Evolutionary conservation across 306 rosid species (phyloP).

Genomic region (Hylodesmum podocarpum): DNA sequence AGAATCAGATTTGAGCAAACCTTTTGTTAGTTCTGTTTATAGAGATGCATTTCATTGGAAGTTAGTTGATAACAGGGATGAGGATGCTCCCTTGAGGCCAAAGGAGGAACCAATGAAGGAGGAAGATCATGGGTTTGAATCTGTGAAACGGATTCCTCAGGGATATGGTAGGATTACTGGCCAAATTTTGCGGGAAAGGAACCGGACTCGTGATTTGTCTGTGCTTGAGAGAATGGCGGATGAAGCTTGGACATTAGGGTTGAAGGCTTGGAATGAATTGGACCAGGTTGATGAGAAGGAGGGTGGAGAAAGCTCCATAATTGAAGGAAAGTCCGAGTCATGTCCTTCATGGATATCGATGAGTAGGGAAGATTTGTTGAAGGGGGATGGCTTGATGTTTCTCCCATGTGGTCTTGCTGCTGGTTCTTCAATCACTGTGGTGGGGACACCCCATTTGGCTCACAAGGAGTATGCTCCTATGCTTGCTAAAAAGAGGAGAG

Average conservation of each 20-base stretch:
- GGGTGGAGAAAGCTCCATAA: conserved; percentile 48
- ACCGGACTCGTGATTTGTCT: conserved; percentile 55
- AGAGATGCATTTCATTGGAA: conserved; percentile 76
- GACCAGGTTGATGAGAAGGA: conserved; percentile 53
- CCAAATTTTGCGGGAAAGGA: conserved; percentile 50
- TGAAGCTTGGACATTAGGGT: conserved; percentile 91
- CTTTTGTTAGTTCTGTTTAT: conserved; percentile 61
- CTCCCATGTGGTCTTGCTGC: conserved; percentile 99
- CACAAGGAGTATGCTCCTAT: conserved; percentile 78
- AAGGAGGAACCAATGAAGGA: conserved; percentile 66
- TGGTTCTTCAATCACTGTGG: conserved; percentile 89
- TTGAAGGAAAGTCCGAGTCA: conserved; percentile 66
- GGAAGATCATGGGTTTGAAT: conserved; percentile 40
- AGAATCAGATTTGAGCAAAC: conserved; percentile 62
- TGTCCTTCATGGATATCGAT: conserved; percentile 96
- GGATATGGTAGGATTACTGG: conserved; percentile 76
- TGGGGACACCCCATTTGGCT: conserved; percentile 85
- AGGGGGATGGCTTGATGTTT: conserved; percentile 77
- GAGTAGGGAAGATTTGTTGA: conserved; percentile 61
- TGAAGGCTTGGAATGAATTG: conserved; percentile 72
- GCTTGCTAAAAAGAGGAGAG: conserved; percentile 52
- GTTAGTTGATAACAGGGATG: conserved; percentile 62
- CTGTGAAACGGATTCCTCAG: conserved; percentile 42
- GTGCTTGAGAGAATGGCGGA: conserved; percentile 93
- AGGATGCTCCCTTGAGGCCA: conserved; percentile 68